Conservation (phyloP, 2,329 filamentous ascomycete genomes). For the Fusarium nanum region DNA sequence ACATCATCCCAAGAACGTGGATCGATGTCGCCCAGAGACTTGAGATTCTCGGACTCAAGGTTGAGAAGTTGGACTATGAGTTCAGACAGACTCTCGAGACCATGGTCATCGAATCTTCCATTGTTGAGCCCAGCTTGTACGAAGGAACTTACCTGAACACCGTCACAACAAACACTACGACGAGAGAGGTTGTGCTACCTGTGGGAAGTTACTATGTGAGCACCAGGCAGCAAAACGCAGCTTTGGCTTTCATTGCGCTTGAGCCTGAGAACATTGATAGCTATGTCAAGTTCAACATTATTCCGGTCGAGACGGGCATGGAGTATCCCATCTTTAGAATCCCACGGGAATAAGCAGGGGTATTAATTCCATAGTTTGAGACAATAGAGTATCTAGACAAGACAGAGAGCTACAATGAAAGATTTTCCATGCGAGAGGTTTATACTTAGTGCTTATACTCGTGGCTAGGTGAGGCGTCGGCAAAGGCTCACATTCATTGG, state of each 20-base stretch:
- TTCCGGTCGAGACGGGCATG: conserved; percentile 5
- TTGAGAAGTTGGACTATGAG: conserved; percentile 9
- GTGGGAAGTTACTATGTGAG: conserved; percentile 16
- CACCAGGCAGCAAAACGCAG: conserved; percentile 17
- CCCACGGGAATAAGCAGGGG: neutral
- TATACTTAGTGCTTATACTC: fast-evolving
- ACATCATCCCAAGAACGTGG: conserved; percentile 14
- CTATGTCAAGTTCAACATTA: conserved; percentile 22
- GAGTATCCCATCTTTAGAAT: conserved; percentile 26
- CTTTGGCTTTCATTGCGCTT: conserved; percentile 10
- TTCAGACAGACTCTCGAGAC: neutral
- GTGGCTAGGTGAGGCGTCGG: neutral
- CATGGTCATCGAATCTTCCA: neutral
- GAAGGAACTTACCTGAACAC: conserved; percentile 20
- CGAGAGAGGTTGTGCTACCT: neutral
- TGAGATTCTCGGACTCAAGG: neutral
- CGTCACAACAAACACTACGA: conserved; percentile 9
- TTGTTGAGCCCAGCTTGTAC: conserved; percentile 4
- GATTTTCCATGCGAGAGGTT: fast-evolving
- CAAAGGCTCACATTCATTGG: neutral
- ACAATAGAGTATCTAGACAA: neutral
- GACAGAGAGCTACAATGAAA: neutral
- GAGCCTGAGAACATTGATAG: conserved; percentile 28
- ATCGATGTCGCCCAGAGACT: conserved; percentile 2
- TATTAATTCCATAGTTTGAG: fast-evolving